Evolutionary conservation across 495 filamentous ascomycete species (phyloP), one percentile per base, ranked within the genome.

Genomic region (Penicillium pulvis): DNA sequence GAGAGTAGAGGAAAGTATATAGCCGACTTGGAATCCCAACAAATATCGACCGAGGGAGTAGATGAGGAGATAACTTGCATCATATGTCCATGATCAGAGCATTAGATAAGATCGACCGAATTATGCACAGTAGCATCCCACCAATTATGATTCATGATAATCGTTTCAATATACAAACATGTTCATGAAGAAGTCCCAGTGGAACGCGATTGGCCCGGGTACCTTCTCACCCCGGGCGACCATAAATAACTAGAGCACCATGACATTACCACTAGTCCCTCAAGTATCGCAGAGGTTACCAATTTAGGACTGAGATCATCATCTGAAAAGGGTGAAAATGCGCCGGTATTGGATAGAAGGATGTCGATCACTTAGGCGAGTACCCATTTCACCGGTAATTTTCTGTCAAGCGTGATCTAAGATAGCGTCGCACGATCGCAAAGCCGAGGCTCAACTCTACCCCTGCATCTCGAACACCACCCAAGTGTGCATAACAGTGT

Each of bases 381-480:
- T 26, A 41, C 10, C 33, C 33, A 36, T 36, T 35, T 1, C 23
- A 16, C 23, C 46, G 46, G 46, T 12, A 17, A 49, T 31, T 31
- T 30, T 17, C 14, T 49, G 6, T 16, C 30, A 19, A 19, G 23
- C 8, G 23, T 17, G 30, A 35, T 36, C 16, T 19, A 26, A 23
- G 19, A 36, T 52, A 28, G 19, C 48, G 48, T 35, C 36, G 39
- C 49, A 39, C 49, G 49, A 52, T 52, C 30, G 49, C n/a, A n/a
- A n/a, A 26, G 23, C 49, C 49, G 49, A 52, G 49, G 49, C 49
- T 52, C 31, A 36, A 36, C 14, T 39, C 19, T 52, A 30, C 49
- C 30, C 30, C 28, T 20, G 17, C 10, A 36, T 51, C 46, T 30
- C 10, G 10, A 28, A 31, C 43, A 49, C 10, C 48, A 17, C 28